Base-by-base conservation (phyloP, 192 early-diverging fungal genomes). In the Lunasporangiospora selenospora region DNA sequence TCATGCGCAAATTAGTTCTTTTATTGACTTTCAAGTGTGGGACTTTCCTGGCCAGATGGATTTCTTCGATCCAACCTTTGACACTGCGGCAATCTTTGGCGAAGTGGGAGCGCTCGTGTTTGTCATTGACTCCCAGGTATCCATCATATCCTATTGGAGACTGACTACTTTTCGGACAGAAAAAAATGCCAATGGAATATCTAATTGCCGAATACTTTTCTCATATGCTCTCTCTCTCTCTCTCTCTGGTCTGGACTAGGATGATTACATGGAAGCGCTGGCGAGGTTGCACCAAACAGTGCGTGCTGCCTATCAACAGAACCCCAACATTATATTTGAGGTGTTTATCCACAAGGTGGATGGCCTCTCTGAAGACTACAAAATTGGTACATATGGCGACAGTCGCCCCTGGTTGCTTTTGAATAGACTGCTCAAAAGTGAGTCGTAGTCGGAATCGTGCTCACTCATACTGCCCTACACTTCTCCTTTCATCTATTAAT, bases 321-420 rank as follows among this genome's bases (percentile, higher is more conserved):
- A 98, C 65, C 84, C 87, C 49, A 81, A 85, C 54, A 90, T 99
- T 9, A 87, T 89, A 0, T 95, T 95, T 76, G 95, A 98, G 67
- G 89, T 99, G 7, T 91, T 99, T 53, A 90, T 99, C 48, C 93
- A 99, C 82, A 99, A 99, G 81, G 91, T 97, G 3, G 97, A 99
- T 62, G 94, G 94, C 29, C 80, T 99, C 40, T 92, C 91, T 0
- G 95, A 97, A 63, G 97, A 99, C 60, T 91, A 92, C 76, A 95
- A 96, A 83, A 89, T 93, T 81, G 93, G 90, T 92, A 75, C 30
- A 71, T 11, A 1, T 4, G 12, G 47, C 47, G 26, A 19, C 47
- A 13, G 48, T 13, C 19, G n/a, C n/a, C 40, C n/a, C n/a, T 16
- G 40, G 16, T 41, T n/a, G n/a, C 40, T n/a, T 16, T n/a, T 16